Percentiles rank a stretch among this genome's conserved stretches.
phyloP scores from a whole-genome alignment of 208 protist genomes.

The Trypanosoma platydactyli region DNA sequence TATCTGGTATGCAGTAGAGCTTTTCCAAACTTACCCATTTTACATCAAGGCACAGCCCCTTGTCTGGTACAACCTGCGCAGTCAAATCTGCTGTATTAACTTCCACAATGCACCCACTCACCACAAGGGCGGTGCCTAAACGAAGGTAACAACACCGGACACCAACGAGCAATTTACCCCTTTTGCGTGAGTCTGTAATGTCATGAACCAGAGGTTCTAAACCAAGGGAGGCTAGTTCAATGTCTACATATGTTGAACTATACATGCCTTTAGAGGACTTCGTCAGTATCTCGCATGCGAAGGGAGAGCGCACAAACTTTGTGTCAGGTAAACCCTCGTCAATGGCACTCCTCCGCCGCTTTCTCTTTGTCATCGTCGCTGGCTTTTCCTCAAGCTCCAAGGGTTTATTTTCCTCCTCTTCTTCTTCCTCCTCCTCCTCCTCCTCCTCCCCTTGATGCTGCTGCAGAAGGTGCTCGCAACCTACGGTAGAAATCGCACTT shows the following conservation, averaged over 20 bases:
- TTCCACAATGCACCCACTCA: conserved; percentile 58
- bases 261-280: conserved; percentile 34
- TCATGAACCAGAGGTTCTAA: conserved; percentile 21
- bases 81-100: conserved; percentile 30
- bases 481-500: neutral
- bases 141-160: conserved; percentile 49
- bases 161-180: conserved; percentile 29
- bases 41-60: conserved; percentile 32
- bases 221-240: conserved; percentile 29
- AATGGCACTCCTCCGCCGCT: conserved; percentile 4
- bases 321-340: neutral
- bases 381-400: conserved; percentile 18
- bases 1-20: conserved; percentile 45
- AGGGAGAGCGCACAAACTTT: conserved; percentile 21
- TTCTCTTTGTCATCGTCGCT: neutral
- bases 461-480: neutral
- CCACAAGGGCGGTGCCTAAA: conserved; percentile 52
- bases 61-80: conserved; percentile 53
- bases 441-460: conserved; percentile 5
- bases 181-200: neutral
- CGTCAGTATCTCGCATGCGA: conserved; percentile 23
- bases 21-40: conserved; percentile 48
- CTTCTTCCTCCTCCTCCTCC: neutral
- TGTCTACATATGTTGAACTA: conserved; percentile 31
- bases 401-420: neutral